phyloP scores from a whole-genome alignment of 495 filamentous ascomycete species.

The Neurospora sp. region DNA sequence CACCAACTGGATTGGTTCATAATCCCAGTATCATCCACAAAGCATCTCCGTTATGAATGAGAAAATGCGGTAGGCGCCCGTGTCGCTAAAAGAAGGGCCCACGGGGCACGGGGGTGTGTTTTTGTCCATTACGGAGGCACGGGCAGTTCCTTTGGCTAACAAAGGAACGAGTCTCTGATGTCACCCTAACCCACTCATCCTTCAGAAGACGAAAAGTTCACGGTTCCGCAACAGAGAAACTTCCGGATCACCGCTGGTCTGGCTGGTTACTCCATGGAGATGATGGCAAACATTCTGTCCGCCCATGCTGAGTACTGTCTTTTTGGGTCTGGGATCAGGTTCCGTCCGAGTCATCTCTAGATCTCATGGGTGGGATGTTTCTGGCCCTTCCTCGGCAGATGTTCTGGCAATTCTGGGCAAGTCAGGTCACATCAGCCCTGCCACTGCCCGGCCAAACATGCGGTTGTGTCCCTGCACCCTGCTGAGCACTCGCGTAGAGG shows the following conservation, averaged over 20 bases:
- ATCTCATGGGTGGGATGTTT: neutral
- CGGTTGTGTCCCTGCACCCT: neutral
- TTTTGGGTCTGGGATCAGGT: neutral
- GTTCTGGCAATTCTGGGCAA: neutral
- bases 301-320: neutral
- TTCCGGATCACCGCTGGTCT: neutral
- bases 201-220: neutral
- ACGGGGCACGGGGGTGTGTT: neutral
- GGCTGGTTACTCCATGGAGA: neutral
- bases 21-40: no score
- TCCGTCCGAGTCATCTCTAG: neutral
- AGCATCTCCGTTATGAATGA: no score
- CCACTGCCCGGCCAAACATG: neutral
- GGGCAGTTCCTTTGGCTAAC: neutral
- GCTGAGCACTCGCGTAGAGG: neutral
- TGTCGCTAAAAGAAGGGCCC: neutral
- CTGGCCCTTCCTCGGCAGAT: neutral
- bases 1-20: no score
- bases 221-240: neutral
- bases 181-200: neutral
- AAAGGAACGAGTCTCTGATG: neutral
- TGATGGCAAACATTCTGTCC: neutral
- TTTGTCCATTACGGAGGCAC: neutral
- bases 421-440: neutral
- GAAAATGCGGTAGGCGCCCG: neutral